These are phyloP conservation scores for Sclerotinia spermophila DNA, from an alignment of 2,329 filamentous ascomycete genomes.

Conservation along the genomic window DNA sequence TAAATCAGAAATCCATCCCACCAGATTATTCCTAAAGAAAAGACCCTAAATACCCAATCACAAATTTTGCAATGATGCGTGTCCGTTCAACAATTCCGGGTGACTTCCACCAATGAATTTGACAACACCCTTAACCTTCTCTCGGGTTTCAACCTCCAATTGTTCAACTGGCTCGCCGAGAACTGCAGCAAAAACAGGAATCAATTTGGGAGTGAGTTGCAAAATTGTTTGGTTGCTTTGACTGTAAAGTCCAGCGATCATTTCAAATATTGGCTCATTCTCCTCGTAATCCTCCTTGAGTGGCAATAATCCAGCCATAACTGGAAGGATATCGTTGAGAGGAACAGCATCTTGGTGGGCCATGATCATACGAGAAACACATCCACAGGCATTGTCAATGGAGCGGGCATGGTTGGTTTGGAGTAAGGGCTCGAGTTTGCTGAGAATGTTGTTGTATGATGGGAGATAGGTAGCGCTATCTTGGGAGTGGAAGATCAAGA, in stretches of 20 bases:
- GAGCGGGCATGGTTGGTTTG: slow-evolving; percentile 74
- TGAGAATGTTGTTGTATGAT: slow-evolving; percentile 72
- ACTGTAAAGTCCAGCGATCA: slow-evolving; percentile 82
- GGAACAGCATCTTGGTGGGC: slow-evolving; percentile 82
- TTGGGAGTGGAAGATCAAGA: slow-evolving; percentile 77
- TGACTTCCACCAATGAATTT: slow-evolving; percentile 36
- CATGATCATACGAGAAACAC: slow-evolving; percentile 86
- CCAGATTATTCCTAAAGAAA: slow-evolving; percentile 12
- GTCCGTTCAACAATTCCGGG: slow-evolving; percentile 31
- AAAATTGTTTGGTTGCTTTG: slow-evolving; percentile 65
- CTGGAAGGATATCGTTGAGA: slow-evolving; percentile 75
- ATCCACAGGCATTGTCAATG: slow-evolving; percentile 90
- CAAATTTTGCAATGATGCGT: slow-evolving; percentile 26
- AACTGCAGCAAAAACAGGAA: slow-evolving; percentile 70
- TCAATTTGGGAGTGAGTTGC: slow-evolving; percentile 64
- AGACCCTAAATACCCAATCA: neutral
- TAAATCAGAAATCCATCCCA: neutral
- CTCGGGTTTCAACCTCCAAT: slow-evolving; percentile 67
- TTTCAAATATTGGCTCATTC: slow-evolving; percentile 89
- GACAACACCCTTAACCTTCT: slow-evolving; percentile 62
- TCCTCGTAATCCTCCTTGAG: slow-evolving; percentile 93
- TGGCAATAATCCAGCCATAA: slow-evolving; percentile 73
- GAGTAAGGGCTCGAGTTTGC: slow-evolving; percentile 82
- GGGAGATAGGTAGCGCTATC: slow-evolving; percentile 68
- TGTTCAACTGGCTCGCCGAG: slow-evolving; percentile 70